Evolutionary conservation across 352 stramenopile species (phyloP), one percentile per base, ranked within the genome.

Genomic region (Phytophthora ohioensis): DNA sequence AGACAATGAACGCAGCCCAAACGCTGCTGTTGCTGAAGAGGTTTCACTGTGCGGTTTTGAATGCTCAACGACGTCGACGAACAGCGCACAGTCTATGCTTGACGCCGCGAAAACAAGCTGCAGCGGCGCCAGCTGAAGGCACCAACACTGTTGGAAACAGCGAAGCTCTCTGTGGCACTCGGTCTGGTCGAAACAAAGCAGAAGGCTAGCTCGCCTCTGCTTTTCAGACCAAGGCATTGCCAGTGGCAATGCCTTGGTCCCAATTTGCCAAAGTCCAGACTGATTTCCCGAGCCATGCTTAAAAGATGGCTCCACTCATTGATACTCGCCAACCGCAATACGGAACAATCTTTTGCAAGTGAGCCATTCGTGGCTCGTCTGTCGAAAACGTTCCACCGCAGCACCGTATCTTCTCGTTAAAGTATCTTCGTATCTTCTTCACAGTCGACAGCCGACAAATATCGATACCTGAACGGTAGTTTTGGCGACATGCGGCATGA

Each of bases 401-500:
- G 36, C 31, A 60, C 59, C 15, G 30, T 13, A 31, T 2, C 12
- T 48, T 8, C 17, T 64, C 53, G 21, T 1, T 49, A 15, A 69
- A 63, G 52, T 69, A 31, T 3, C 5, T 41, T 15, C 51, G 1
- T 47, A 52, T 56, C 45, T 31, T 7, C 34, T 5, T 15, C 11
- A 13, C 0, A 11, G 10, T 9, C 17, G 5, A 13, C 7, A 63
- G 2, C 1, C 5, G 12, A 1, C 12, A 12, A 43, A 13, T 21
- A 17, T 34, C 13, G 35, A 1, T 51, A 71, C 41, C 39, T 67
- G 4, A 56, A n/a, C 48, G 43, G 21, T 21, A 62, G n/a, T 0
- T 39, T 11, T 32, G 11, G 51, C 64, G 64, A 73, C 51, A 69
- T 68, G 43, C 58, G 46, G 56, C 41, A 38, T 17, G 4, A 52